A percentile compares a stretch with the other conserved stretches of the same genome.
Conservation (phyloP, 1,284 basidiomycete genomes). For the Trichosporon sp. region DNA sequence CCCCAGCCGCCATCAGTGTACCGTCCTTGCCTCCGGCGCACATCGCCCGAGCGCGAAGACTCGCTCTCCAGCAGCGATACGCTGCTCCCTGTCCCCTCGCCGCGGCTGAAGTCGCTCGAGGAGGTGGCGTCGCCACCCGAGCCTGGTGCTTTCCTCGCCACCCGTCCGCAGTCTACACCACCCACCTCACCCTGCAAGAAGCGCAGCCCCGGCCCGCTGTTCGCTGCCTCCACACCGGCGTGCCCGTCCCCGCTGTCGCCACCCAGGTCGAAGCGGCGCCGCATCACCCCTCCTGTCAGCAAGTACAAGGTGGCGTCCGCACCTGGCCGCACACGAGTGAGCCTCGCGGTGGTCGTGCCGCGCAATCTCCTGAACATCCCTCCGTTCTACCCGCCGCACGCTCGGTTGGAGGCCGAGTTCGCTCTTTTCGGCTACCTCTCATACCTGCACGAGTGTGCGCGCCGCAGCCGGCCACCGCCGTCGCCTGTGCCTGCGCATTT, state of each 20-base stretch:
- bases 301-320: background rate
- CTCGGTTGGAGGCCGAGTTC: background rate
- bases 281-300: background rate
- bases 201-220: background rate
- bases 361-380: slow-evolving; percentile 6
- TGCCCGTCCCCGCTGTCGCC: background rate
- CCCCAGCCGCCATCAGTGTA: too few species aligned
- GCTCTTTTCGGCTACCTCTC: background rate
- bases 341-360: background rate
- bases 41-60: background rate
- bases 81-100: too few species aligned
- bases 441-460: background rate
- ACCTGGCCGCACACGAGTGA: background rate
- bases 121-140: too few species aligned
- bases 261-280: background rate
- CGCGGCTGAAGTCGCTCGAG: too few species aligned
- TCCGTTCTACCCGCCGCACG: background rate
- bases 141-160: too few species aligned
- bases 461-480: background rate
- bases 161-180: too few species aligned
- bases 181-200: background rate
- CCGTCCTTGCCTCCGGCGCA: background rate
- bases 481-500: background rate
- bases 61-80: background rate
- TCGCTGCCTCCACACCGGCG: background rate